Evolutionary conservation across 2,329 filamentous ascomycete genomes (phyloP).

Genomic region (Hymenoscyphus linearis): DNA sequence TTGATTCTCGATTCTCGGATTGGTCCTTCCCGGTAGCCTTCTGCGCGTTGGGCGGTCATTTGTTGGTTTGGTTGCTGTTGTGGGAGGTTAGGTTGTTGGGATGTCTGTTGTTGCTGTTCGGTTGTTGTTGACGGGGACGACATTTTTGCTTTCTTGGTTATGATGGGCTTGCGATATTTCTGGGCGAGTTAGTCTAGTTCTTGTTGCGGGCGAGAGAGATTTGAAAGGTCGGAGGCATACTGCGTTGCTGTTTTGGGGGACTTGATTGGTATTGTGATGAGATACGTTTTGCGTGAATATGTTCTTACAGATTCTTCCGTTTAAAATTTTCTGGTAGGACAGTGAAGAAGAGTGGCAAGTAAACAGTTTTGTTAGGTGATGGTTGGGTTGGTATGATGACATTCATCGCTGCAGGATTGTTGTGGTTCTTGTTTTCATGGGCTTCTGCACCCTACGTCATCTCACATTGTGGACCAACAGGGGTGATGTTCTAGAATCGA

Average conservation of each 20-base stretch:
- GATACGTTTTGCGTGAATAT: too few species aligned
- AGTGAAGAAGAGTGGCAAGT: neutral
- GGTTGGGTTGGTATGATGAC: neutral
- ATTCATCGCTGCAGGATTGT: neutral
- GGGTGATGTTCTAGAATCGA: neutral
- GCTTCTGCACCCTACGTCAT: neutral
- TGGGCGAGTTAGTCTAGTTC: too few species aligned
- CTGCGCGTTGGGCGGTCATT: neutral
- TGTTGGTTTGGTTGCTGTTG: conserved; percentile 1
- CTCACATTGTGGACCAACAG: neutral
- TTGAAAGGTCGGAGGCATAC: neutral
- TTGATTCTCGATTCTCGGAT: conserved; percentile 21
- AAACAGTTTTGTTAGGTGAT: neutral
- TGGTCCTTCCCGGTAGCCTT: conserved; percentile 6
- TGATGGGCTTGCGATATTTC: too few species aligned
- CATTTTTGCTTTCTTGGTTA: neutral
- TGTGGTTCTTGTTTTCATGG: neutral
- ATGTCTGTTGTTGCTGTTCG: neutral
- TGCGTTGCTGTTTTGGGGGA: neutral
- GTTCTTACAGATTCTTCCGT: neutral
- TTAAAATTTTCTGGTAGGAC: neutral
- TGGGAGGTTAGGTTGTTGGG: neutral
- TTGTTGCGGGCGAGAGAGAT: neutral
- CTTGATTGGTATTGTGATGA: neutral
- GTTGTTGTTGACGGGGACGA: neutral